Base-by-base conservation (phyloP, 441 rosid genomes). In the Syzygium malaccense region DNA sequence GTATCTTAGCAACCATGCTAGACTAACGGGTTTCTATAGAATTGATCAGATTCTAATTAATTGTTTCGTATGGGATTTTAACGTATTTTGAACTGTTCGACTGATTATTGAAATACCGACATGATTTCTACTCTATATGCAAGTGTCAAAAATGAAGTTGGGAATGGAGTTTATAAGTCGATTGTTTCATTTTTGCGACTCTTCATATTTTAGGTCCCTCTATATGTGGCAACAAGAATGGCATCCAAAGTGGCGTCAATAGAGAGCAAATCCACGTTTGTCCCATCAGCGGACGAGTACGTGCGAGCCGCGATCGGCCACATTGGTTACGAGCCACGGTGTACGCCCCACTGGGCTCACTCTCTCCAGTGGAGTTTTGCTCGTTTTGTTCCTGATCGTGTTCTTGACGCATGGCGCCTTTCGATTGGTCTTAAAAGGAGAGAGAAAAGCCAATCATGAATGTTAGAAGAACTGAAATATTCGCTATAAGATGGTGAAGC, bases 261-360 rank as follows among this genome's bases (percentile, higher is more conserved):
- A 41, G 87, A 92, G 60, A 90, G 87, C 85, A 66, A 93, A 60
- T 93, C 97, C 20, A 37, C 93, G 86, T 97, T 94, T 49, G 86
- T 94, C 85, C 96, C 98, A n/a, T 88, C 95, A 14, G 91, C 98
- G 6, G 91, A 93, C 66, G 92, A 90, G 75, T 97, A 94, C 55
- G 99, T 92, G 11, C 64, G 88, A 88, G 94, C 95, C 26, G 97
- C 95, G 5, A 91, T 97, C 51, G 84, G 88, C 19, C 89, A 53
- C 79, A 95, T 96, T 23, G 98, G 98, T 11, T 94, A 92, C 5
- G 95, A 94, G 58, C 75, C 95, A 32, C 91, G 93, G 48, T 94
- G 98, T 94, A 92, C 95, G 0, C 98, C 99, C 41, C 93, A 92
- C 53, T 95, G 98, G 98, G 83, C 96, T 71, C 99, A 97, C 93